These are phyloP conservation scores for Taiwanofungus camphoratus DNA, from an alignment of 1,284 basidiomycete genomes.

Conservation along the genomic window DNA sequence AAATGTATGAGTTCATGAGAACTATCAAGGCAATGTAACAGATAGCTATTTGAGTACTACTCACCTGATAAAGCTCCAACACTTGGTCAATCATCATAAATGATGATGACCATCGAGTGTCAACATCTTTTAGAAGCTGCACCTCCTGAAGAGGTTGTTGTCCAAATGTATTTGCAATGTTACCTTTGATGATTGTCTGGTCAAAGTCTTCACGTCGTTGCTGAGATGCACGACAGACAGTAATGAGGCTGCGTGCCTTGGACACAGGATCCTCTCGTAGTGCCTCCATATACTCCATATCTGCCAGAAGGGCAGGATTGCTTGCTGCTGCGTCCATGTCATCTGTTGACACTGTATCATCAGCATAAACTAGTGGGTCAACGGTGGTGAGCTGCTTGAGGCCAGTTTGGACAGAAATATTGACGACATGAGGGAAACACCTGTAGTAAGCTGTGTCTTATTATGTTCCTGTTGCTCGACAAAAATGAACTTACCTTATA, in stretches of 20 bases:
- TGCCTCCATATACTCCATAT: constrained; percentile 13
- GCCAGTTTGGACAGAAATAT: constrained; percentile 26
- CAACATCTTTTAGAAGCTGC: constrained; percentile 23
- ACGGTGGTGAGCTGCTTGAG: constrained; percentile 9
- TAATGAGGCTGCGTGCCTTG: constrained; percentile 17
- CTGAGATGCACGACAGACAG: constrained; percentile 19
- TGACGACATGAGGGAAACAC: constrained; percentile 32
- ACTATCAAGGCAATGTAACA: no score
- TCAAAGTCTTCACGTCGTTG: constrained; percentile 22
- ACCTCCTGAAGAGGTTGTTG: constrained; percentile 5
- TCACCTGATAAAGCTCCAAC: constrained; percentile 20
- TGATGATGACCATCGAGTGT: constrained; percentile 27
- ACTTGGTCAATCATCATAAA: constrained; percentile 28
- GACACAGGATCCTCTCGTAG: constrained; percentile 22
- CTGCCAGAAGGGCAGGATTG: constrained; percentile 1
- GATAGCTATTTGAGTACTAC: background rate
- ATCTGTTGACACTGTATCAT: background rate
- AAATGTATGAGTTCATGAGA: background rate
- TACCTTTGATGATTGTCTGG: constrained; percentile 17
- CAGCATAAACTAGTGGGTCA: no score
- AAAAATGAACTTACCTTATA: constrained; percentile 13
- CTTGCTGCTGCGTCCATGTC: background rate
- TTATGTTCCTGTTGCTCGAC: background rate
- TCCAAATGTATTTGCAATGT: constrained; percentile 8
- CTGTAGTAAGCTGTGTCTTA: constrained; percentile 12